A percentile compares a stretch with the other conserved stretches of the same genome.
These are phyloP conservation scores for Globisporangium nagaii DNA, from an alignment of 352 stramenopile genomes.

Conservation along the genomic window DNA sequence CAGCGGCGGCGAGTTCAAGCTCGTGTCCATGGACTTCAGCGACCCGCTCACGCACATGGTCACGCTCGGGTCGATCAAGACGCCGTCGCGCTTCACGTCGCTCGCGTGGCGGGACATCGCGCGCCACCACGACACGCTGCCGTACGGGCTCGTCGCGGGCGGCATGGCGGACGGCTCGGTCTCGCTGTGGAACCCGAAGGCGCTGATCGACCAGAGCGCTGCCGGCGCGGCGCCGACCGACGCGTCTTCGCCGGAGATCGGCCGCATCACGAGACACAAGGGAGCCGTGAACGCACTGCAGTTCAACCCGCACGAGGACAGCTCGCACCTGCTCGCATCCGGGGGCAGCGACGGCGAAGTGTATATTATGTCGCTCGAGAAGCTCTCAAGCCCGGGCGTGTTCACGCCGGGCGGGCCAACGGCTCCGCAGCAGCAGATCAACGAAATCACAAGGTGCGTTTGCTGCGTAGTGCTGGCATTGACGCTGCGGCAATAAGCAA, in stretches of 20 bases:
- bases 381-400: slow-evolving; percentile 83
- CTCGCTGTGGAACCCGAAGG: slow-evolving; percentile 94
- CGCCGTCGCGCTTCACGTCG: slow-evolving; percentile 89
- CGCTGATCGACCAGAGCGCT: slow-evolving; percentile 60
- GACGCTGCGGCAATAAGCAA: no score
- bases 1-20: slow-evolving; percentile 95
- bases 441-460: slow-evolving; percentile 74
- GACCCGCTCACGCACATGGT: slow-evolving; percentile 60
- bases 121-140: slow-evolving; percentile 66
- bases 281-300: slow-evolving; percentile 90
- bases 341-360: slow-evolving; percentile 94
- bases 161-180: slow-evolving; percentile 97
- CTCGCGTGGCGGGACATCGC: slow-evolving; percentile 90
- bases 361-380: slow-evolving; percentile 93
- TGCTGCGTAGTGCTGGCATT: not conserved
- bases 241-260: slow-evolving; percentile 56
- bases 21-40: slow-evolving; percentile 93
- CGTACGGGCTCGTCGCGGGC: slow-evolving; percentile 92
- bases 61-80: slow-evolving; percentile 87
- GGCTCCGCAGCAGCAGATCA: slow-evolving; percentile 56
- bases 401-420: slow-evolving; percentile 83
- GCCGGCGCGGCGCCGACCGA: slow-evolving; percentile 24
- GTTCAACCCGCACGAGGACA: slow-evolving; percentile 94
- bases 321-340: slow-evolving; percentile 90
- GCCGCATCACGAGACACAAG: slow-evolving; percentile 81